A percentile compares a stretch with the other conserved stretches of the same genome.
Evolutionary conservation across 345 rosid species (phyloP).

Genomic region (Sapria himalayana): DNA sequence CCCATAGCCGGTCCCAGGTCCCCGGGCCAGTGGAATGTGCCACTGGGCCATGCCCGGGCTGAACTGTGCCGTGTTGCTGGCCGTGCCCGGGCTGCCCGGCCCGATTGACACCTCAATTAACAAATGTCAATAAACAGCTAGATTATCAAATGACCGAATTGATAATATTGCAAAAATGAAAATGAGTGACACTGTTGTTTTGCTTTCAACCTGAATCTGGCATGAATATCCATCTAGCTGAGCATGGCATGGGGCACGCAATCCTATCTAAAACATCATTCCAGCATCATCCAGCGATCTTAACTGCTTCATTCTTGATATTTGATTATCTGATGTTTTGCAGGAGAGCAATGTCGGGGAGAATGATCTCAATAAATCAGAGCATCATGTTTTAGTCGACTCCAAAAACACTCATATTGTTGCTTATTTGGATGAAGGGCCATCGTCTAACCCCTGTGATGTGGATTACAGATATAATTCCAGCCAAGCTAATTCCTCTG

Average conservation of each 20-base stretch:
- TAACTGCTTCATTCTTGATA: background rate
- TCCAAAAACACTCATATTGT: conserved; percentile 26
- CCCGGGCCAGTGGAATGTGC: too few relatives aligned
- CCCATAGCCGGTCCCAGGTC: too few relatives aligned
- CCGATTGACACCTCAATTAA: too few relatives aligned
- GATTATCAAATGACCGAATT: too few relatives aligned
- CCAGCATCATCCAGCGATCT: background rate
- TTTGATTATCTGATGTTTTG: conserved; percentile 5
- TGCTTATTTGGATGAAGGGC: conserved; percentile 42
- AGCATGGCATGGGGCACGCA: background rate
- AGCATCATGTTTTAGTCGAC: conserved; percentile 23
- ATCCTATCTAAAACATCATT: too few relatives aligned
- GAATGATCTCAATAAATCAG: conserved; percentile 10
- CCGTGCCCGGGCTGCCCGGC: too few relatives aligned
- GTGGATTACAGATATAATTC: conserved; percentile 30
- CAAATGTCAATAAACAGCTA: too few relatives aligned
- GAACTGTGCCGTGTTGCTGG: too few relatives aligned
- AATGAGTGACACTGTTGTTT: background rate
- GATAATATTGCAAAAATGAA: background rate
- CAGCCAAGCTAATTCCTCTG: conserved; percentile 38
- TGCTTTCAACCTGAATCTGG: background rate
- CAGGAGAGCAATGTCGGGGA: conserved; percentile 12
- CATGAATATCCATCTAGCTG: background rate
- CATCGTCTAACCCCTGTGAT: conserved; percentile 15
- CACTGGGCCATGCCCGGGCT: too few relatives aligned